Evolutionary conservation across 2,329 filamentous ascomycete species (phyloP), one percentile per base, ranked within the genome.

Genomic region (Fusarium caatingaense): DNA sequence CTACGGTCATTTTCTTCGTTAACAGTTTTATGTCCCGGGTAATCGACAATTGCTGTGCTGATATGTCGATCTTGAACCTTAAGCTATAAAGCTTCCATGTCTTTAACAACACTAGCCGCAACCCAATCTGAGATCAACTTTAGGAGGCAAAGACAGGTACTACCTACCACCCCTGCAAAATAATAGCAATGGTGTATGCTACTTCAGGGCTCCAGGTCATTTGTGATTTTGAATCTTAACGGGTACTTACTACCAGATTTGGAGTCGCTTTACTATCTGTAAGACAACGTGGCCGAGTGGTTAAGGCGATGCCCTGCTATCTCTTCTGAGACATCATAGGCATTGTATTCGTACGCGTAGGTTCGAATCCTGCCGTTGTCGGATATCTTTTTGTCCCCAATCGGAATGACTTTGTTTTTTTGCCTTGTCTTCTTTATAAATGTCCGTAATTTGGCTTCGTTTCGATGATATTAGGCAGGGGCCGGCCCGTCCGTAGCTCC

Each of bases 291-390:
- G 63, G 63, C 63, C 61, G 63, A 66, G 63, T 66, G 63, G 63
- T 66, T 66, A 66, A 66, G 63, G 63, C 63, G 63, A 66, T 66
- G 63, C 63, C 63, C 63, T 66, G 63, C 63, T 66, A 66, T 66
- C 61, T 61, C 46, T 42, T 21, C 10, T 8, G 53, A n/a, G 61
- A 61, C 15, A 66, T 48, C 63, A 61, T 49, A 66, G 63, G 63
- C 63, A 66, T 66, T 66, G 63, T 66, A 44, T 66, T 66, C 63
- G 63, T 44, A 66, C 63, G 63, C 63, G 63, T 66, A 66, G 63
- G 63, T 66, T 66, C 63, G 63, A 66, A 66, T 66, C 63, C 63
- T 66, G 63, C 63, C 49, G 63, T 50, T 66, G 63, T 54, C 63
- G 63, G 32, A 51, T 18, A 54, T 12, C 3, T 46, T 66, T 66